A percentile compares a stretch with the other conserved stretches of the same genome.
Evolutionary conservation across 2,329 filamentous ascomycete genomes (phyloP).

Genomic region (Phyllosticta citribraziliensis): DNA sequence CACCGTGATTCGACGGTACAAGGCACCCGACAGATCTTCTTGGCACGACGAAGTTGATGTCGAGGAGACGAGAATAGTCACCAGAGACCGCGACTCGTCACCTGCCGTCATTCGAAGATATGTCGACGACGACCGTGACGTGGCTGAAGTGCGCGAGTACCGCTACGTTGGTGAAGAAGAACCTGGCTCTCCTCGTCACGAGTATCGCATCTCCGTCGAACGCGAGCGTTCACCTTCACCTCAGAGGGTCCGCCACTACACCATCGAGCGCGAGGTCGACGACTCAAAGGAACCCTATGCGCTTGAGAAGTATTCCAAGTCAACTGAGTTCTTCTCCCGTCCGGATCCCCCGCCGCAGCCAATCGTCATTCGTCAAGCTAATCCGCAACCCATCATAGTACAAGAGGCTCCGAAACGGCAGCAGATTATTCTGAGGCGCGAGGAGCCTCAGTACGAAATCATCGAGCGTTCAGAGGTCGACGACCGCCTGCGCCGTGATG

Average conservation of each 20-base stretch:
- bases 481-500: conserved; percentile 41
- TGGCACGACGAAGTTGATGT: conserved; percentile 32
- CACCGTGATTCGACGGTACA: conserved; percentile 52
- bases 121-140: conserved; percentile 12
- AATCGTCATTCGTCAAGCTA: conserved; percentile 43
- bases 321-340: conserved; percentile 42
- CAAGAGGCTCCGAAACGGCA: conserved; percentile 39
- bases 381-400: conserved; percentile 45
- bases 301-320: conserved; percentile 42
- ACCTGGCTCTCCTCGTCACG: conserved; percentile 33
- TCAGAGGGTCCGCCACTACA: conserved; percentile 23
- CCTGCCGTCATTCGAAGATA: background rate
- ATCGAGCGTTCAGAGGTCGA: conserved; percentile 49
- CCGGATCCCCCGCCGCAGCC: conserved; percentile 31
- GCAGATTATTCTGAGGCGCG: conserved; percentile 38
- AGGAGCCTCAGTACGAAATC: conserved; percentile 50
- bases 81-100: conserved; percentile 14
- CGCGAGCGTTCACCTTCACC: conserved; percentile 36
- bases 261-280: conserved; percentile 34
- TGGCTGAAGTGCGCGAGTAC: conserved; percentile 26
- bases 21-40: conserved; percentile 41
- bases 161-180: conserved; percentile 26
- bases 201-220: conserved; percentile 38
- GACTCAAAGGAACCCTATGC: conserved; percentile 32
- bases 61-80: conserved; percentile 40